Base-by-base conservation (phyloP, 1,284 basidiomycete species). In the Wallemia mellicola region DNA sequence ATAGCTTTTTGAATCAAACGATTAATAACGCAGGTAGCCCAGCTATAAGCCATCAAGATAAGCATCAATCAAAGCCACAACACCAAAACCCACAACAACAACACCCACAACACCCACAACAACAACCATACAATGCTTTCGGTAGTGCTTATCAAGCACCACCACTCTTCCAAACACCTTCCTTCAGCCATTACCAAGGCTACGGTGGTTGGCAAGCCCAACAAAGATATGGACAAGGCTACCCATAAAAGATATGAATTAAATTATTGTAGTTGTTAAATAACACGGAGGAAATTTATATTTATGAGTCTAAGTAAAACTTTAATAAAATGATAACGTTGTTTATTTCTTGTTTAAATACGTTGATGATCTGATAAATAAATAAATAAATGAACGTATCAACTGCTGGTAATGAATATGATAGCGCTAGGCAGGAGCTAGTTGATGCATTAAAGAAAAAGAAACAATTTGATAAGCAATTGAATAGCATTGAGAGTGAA, bases 171-270 rank as follows among this genome's bases (percentile, higher is more conserved):
- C 38, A 48, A 22, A 48, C 38, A 15, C 38, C 38, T 22, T 17
- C 14, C 38, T 48, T 48, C n/a, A 11, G 9, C 38, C 38, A 48
- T n/a, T 48, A 48, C 38, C 38, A 48, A 22, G 38, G 38, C 9
- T 48, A 48, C 38, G 38, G 38, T n/a, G 38, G 38, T 17, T 48
- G 38, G 38, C 38, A 48, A n/a, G 38, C 38, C 9, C 38, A 48
- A n/a, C 38, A 48, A n/a, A 48, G 38, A 48, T 48, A 48, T 48
- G 38, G 38, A 48, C 38, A 48, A n/a, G 38, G 38, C n/a, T 48
- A 48, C 22, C 38, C 38, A 48, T 48, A 48, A 48, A n/a, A 11
- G 7, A 17, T 30, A 17, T 17, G 17, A 30, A 30, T 30, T 30
- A 30, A 30, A 30, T 30, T 30, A 30, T 30, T 7, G 7, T 30